Evolutionary conservation across 345 rosid genomes (phyloP).

Genomic region (Adansonia digitata): DNA sequence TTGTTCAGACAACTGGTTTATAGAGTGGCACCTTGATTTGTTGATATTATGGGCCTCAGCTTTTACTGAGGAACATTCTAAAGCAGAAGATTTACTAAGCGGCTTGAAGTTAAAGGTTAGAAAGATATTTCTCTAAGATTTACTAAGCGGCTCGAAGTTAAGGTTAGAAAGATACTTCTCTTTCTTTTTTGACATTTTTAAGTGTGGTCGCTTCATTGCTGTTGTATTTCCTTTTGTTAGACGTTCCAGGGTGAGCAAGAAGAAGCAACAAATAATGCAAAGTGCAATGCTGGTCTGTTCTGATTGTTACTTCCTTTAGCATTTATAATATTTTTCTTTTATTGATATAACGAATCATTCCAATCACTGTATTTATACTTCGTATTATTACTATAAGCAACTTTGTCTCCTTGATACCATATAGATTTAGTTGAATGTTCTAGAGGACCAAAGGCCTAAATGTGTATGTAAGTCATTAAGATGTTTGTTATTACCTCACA

Average conservation of each 20-base stretch:
- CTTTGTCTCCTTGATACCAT: constrained; percentile 11
- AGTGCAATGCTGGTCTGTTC: constrained; percentile 60
- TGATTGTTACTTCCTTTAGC: constrained; percentile 13
- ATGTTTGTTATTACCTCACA: neutral
- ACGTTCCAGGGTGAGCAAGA: constrained; percentile 51
- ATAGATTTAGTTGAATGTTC: constrained; percentile 6
- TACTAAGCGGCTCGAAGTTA: constrained; percentile 56
- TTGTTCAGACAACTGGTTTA: constrained; percentile 59
- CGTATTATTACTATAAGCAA: constrained; percentile 27
- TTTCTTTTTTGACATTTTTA: neutral
- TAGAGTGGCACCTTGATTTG: constrained; percentile 78
- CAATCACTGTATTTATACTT: constrained; percentile 12
- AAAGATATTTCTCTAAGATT: constrained; percentile 28
- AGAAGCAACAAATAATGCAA: constrained; percentile 70
- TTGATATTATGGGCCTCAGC: constrained; percentile 76
- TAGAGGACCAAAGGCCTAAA: neutral
- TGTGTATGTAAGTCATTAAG: neutral
- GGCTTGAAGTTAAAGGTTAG: constrained; percentile 68
- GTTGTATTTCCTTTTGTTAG: constrained; percentile 31
- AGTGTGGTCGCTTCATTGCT: constrained; percentile 4
- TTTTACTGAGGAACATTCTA: constrained; percentile 47
- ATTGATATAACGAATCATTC: neutral
- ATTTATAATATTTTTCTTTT: constrained; percentile 24
- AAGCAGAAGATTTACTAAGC: constrained; percentile 54
- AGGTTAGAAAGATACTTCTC: constrained; percentile 37